phyloP scores from a whole-genome alignment of 768 basidiomycete genomes.

The Xerocomellus intermedius region DNA sequence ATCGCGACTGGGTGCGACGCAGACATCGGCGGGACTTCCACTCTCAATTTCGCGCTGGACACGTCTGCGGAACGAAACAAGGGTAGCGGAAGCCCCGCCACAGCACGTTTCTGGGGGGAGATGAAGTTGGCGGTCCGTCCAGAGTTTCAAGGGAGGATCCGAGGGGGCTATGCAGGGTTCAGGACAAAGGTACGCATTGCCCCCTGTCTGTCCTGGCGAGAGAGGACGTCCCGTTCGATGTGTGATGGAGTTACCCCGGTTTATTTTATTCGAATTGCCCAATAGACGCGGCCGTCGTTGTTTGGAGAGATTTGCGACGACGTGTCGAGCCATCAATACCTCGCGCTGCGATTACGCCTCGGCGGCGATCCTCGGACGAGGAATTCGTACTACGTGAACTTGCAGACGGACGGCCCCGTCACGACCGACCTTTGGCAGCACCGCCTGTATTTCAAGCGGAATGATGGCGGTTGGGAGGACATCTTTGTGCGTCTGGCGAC shows the following conservation, averaged over 20 bases:
- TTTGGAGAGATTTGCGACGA: slow-evolving; percentile 89
- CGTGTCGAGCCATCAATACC: slow-evolving; percentile 74
- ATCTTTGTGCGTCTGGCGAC: slow-evolving; percentile 60
- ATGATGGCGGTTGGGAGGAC: slow-evolving; percentile 75
- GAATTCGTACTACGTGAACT: slow-evolving; percentile 88
- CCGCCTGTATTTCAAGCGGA: slow-evolving; percentile 72
- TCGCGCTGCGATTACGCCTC: slow-evolving; percentile 76
- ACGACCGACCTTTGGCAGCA: slow-evolving; percentile 94
- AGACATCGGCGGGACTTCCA: slow-evolving; percentile 84
- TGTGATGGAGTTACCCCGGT: neutral
- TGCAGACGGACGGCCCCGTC: slow-evolving; percentile 83
- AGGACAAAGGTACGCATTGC: slow-evolving; percentile 65
- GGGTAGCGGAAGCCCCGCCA: slow-evolving; percentile 47
- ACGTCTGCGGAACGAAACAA: slow-evolving; percentile 45
- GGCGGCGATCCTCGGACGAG: slow-evolving; percentile 74
- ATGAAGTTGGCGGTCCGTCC: slow-evolving; percentile 70
- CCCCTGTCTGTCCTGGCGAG: neutral
- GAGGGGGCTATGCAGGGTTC: slow-evolving; percentile 90
- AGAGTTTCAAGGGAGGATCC: slow-evolving; percentile 63
- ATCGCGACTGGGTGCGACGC: slow-evolving; percentile 81
- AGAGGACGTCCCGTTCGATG: neutral
- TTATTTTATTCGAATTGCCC: neutral
- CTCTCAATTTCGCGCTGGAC: slow-evolving; percentile 74
- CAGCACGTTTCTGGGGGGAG: slow-evolving; percentile 76
- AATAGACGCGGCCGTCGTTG: slow-evolving; percentile 69